These are phyloP conservation scores for Dimocarpus longan DNA, from an alignment of 345 rosid genomes.

Conservation along the genomic window DNA sequence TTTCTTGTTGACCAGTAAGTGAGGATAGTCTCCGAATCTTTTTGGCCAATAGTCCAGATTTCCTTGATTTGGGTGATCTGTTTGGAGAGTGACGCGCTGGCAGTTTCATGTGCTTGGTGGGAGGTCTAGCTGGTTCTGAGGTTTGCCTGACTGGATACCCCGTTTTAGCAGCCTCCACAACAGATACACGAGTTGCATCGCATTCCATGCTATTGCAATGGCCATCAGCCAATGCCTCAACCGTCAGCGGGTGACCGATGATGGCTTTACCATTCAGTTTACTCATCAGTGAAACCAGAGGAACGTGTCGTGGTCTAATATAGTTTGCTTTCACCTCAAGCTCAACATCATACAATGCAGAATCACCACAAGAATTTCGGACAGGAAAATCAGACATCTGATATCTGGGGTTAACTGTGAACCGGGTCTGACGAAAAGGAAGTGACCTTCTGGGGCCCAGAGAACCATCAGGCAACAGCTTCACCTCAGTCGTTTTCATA, in stretches of 20 bases:
- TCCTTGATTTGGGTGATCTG: slow-evolving; percentile 43
- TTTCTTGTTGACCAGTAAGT: slow-evolving; percentile 54
- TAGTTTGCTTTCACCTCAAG: slow-evolving; percentile 75
- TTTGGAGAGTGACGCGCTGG: slow-evolving; percentile 11
- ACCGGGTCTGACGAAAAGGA: slow-evolving; percentile 60
- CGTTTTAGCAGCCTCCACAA: slow-evolving; percentile 19
- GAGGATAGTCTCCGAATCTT: slow-evolving; percentile 87
- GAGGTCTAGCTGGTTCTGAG: slow-evolving; percentile 35
- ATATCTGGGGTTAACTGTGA: slow-evolving; percentile 51
- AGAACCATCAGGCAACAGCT: slow-evolving; percentile 35
- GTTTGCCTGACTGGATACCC: slow-evolving; percentile 28
- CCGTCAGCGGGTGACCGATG: slow-evolving; percentile 76
- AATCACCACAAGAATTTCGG: slow-evolving; percentile 33
- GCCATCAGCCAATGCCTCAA: slow-evolving; percentile 52
- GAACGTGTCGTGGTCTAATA: slow-evolving; percentile 65
- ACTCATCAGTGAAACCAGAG: slow-evolving; percentile 88
- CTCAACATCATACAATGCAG: slow-evolving; percentile 64
- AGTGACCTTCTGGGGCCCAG: slow-evolving; percentile 52
- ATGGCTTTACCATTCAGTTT: slow-evolving; percentile 80
- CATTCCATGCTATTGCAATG: slow-evolving; percentile 33
- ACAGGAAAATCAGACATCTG: slow-evolving; percentile 43
- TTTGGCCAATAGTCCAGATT: slow-evolving; percentile 48
- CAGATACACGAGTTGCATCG: slow-evolving; percentile 13
- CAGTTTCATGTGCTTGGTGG: slow-evolving; percentile 34
- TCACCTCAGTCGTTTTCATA: slow-evolving; percentile 40